Conservation (phyloP, 192 early-diverging fungal genomes). For the Linnemannia zychae region DNA sequence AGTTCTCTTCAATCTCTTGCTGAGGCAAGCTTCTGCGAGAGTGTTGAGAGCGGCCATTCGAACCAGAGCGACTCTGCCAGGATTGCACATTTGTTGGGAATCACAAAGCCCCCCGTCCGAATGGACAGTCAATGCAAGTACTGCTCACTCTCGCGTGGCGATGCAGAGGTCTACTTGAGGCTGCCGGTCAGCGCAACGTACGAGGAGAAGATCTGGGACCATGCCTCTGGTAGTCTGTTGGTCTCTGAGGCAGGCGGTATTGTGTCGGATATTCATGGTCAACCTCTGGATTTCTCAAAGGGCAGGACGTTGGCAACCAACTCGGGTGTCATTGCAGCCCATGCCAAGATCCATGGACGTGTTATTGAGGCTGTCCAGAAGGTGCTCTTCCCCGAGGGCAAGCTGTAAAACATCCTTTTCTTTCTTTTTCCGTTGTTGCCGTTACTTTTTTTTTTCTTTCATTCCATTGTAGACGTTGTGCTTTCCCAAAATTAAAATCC, state of each 20-base stretch:
- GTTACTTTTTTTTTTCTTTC: neutral
- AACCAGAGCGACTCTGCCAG: slow-evolving; percentile 83
- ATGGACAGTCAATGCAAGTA: slow-evolving; percentile 99
- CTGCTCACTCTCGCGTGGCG: slow-evolving; percentile 88
- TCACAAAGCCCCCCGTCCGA: slow-evolving; percentile 81
- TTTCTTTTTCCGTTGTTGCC: neutral
- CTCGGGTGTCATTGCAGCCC: slow-evolving; percentile 90
- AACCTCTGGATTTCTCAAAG: slow-evolving; percentile 89
- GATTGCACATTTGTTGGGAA: slow-evolving; percentile 87
- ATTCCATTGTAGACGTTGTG: neutral
- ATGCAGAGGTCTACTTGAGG: slow-evolving; percentile 94
- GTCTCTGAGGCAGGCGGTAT: slow-evolving; percentile 95
- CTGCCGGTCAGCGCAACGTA: slow-evolving; percentile 85
- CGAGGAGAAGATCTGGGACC: slow-evolving; percentile 99
- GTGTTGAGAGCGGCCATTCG: slow-evolving; percentile 93
- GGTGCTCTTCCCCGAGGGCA: slow-evolving; percentile 59
- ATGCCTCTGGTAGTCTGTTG: slow-evolving; percentile 92
- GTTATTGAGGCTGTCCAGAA: slow-evolving; percentile 86
- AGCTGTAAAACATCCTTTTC: slow-evolving; percentile 29
- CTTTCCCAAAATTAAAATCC: neutral
- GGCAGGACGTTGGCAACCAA: slow-evolving; percentile 88
- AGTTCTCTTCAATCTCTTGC: slow-evolving; percentile 62
- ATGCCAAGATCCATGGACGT: slow-evolving; percentile 78
- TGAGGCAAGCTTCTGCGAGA: slow-evolving; percentile 92
- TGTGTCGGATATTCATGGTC: slow-evolving; percentile 86